These are phyloP conservation scores for Lithospermum erythrorhizon DNA, from an alignment of 257 asterid species.

Conservation along the genomic window DNA sequence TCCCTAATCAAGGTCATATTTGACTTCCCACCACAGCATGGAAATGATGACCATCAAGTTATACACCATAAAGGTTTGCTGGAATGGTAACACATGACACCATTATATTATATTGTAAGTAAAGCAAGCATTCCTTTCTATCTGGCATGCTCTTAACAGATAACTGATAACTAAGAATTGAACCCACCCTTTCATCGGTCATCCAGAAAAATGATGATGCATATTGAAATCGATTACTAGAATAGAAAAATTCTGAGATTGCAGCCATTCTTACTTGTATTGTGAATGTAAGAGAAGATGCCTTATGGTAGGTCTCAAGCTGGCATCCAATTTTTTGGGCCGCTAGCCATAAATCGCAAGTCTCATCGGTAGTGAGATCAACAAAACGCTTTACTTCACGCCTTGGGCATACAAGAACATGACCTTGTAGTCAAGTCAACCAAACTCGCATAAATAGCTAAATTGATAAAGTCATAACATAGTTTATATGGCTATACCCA, in stretches of 20 bases:
- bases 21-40: neutral
- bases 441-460: conserved; percentile 11
- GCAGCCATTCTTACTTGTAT: conserved; percentile 61
- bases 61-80: neutral
- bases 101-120: no score
- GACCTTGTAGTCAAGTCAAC: conserved; percentile 56
- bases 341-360: conserved; percentile 64
- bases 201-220: neutral
- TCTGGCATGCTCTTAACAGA: neutral
- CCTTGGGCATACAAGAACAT: conserved; percentile 90
- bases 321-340: conserved; percentile 70
- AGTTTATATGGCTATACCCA: neutral
- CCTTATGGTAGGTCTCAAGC: conserved; percentile 77
- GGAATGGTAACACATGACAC: neutral
- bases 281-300: conserved; percentile 72
- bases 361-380: conserved; percentile 79
- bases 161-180: no score
- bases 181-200: neutral
- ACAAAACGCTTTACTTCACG: conserved; percentile 70
- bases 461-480: conserved; percentile 1
- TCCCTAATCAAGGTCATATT: no score
- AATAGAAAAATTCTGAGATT: neutral
- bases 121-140: neutral
- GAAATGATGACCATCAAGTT: neutral
- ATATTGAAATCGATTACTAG: neutral